These are phyloP conservation scores for Talaromyces amestolkiae DNA, from an alignment of 2,329 filamentous ascomycete genomes.

Conservation along the genomic window DNA sequence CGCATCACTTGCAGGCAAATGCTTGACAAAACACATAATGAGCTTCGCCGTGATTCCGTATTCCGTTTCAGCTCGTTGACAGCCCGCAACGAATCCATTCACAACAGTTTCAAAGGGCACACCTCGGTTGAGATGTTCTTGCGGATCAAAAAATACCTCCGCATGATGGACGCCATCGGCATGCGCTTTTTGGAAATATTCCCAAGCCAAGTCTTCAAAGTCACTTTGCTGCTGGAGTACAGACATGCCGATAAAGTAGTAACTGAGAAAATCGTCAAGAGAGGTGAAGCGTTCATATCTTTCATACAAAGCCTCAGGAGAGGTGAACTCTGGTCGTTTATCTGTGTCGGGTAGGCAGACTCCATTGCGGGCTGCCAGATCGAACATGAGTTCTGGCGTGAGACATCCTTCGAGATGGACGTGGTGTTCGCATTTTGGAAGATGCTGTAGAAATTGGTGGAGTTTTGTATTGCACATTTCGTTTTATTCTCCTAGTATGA, in stretches of 20 bases:
- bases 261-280: conserved; percentile 73
- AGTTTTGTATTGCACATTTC: conserved; percentile 32
- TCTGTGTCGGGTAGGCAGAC: conserved; percentile 56
- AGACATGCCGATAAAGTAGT: conserved; percentile 75
- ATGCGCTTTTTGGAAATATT: conserved; percentile 66
- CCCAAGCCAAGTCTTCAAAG: conserved; percentile 69
- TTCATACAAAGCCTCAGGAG: conserved; percentile 56
- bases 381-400: conserved; percentile 67
- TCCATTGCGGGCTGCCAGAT: conserved; percentile 64
- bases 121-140: conserved; percentile 66
- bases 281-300: conserved; percentile 68
- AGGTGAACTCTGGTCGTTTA: conserved; percentile 62
- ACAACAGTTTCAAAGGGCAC: conserved; percentile 64
- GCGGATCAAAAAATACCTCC: conserved; percentile 79
- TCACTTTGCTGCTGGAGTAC: conserved; percentile 65
- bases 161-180: conserved; percentile 67
- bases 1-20: conserved; percentile 63
- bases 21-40: conserved; percentile 70
- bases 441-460: conserved; percentile 60
- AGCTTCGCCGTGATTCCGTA: conserved; percentile 65
- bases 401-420: conserved; percentile 76
- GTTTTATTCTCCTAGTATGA: not conserved
- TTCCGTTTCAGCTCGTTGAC: conserved; percentile 58
- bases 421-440: conserved; percentile 81
- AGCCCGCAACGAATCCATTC: conserved; percentile 60